A percentile compares a stretch with the other conserved stretches of the same genome.
Evolutionary conservation across 192 early-diverging fungal genomes (phyloP).

Genomic region (Kappamyces sp.): DNA sequence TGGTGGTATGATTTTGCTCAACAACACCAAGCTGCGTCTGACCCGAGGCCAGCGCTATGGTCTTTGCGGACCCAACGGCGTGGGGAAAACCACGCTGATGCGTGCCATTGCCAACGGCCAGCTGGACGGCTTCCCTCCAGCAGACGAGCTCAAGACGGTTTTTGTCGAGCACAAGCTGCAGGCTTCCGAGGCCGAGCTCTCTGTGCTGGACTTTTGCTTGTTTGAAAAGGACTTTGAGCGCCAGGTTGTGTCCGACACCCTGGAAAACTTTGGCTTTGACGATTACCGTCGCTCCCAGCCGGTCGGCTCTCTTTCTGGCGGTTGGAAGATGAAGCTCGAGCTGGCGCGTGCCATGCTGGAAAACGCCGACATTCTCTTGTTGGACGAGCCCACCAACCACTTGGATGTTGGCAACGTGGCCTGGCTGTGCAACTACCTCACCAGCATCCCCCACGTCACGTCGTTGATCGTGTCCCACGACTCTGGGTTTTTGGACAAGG

Average conservation of each 20-base stretch:
- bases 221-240: conserved; percentile 47
- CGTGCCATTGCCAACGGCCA: conserved; percentile 78
- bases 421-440: conserved; percentile 69
- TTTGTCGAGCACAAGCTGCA: conserved; percentile 77
- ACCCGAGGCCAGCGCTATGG: conserved; percentile 76
- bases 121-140: conserved; percentile 75
- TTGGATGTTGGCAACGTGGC: conserved; percentile 65
- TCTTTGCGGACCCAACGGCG: conserved; percentile 77
- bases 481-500: conserved; percentile 73
- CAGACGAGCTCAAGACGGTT: conserved; percentile 69
- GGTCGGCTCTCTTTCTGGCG: conserved; percentile 72
- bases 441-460: conserved; percentile 64
- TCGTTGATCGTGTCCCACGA: conserved; percentile 85
- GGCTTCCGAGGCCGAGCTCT: conserved; percentile 64
- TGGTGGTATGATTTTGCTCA: conserved; percentile 76
- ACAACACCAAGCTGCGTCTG: conserved; percentile 57
- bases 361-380: conserved; percentile 77
- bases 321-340: conserved; percentile 88
- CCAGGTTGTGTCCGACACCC: conserved; percentile 50
- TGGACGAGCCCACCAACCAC: conserved; percentile 85
- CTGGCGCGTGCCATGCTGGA: conserved; percentile 79
- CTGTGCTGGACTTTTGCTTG: conserved; percentile 55
- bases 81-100: conserved; percentile 83
- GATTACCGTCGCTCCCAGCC: conserved; percentile 54
- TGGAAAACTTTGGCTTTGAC: conserved; percentile 64